phyloP scores from a whole-genome alignment of 306 rosid species.

The Macrotyloma uniflorum region DNA sequence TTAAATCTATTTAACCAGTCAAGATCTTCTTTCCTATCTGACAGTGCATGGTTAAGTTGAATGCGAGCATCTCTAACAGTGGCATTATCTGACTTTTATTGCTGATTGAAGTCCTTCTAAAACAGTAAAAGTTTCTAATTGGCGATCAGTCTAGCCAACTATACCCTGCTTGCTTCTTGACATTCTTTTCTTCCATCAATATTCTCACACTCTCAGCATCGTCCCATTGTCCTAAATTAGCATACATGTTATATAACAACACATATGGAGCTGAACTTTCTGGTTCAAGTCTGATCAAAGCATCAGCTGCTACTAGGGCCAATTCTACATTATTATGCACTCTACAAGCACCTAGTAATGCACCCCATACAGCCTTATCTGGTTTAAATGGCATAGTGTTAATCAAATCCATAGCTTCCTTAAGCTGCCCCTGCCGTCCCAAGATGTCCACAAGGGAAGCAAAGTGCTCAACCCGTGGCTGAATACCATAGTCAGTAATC shows the following conservation, averaged over 20 bases:
- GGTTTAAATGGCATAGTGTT: slow-evolving; percentile 50
- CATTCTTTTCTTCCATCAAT: slow-evolving; percentile 45
- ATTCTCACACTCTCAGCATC: slow-evolving; percentile 54
- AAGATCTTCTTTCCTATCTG: slow-evolving; percentile 10
- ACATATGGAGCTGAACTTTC: slow-evolving; percentile 60
- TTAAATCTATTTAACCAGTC: not conserved
- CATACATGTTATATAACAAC: slow-evolving; percentile 55
- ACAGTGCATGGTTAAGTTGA: slow-evolving; percentile 19
- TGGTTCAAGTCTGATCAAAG: slow-evolving; percentile 57
- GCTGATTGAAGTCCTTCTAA: slow-evolving; percentile 16
- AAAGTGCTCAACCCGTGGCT: slow-evolving; percentile 52
- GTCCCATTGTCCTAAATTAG: slow-evolving; percentile 55
- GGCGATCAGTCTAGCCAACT: slow-evolving; percentile 51
- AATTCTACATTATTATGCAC: slow-evolving; percentile 51
- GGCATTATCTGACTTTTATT: slow-evolving; percentile 19
- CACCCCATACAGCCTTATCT: slow-evolving; percentile 60
- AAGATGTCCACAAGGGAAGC: slow-evolving; percentile 59
- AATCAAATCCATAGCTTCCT: slow-evolving; percentile 52
- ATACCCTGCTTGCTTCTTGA: slow-evolving; percentile 52
- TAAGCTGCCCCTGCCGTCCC: slow-evolving; percentile 57
- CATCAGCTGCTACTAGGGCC: slow-evolving; percentile 49
- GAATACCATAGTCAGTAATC: slow-evolving; percentile 48
- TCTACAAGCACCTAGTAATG: slow-evolving; percentile 56
- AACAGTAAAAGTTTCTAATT: slow-evolving; percentile 10
- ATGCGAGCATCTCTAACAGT: slow-evolving; percentile 15